Evolutionary conservation across 2,329 filamentous ascomycete genomes (phyloP), one percentile per base, ranked within the genome.

Genomic region (Dactylellina sp.): DNA sequence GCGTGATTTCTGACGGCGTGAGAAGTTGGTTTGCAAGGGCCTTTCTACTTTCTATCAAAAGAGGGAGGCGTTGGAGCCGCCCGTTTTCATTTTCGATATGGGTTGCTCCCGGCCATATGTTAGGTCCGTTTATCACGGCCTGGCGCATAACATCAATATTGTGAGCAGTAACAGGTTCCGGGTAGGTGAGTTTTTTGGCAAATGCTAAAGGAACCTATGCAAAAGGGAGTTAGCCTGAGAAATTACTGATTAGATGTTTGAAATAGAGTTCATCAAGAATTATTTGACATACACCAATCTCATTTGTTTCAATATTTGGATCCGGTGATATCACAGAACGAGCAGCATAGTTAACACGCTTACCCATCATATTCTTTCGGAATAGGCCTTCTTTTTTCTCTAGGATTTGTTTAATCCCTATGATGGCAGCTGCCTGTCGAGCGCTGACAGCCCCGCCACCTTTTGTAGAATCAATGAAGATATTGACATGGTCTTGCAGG

Each of bases 281-380:
- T 11, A 28, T 16, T 12, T 14, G 9, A 66, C 70, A 25, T 62
- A 99, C 94, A 81, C 95, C 95, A 77, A 99, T 98, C 82, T 99
- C 95, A 81, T 97, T 98, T 16, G 95, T 98, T 81, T 99, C 95
- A 79, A 99, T 97, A 80, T 98, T 99, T 1, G 95, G 95, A 80
- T 99, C 95, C 0, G 95, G 95, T 7, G 94, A 98, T 78, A 99
- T 99, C 81, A 99, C 95, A 86, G 91, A 96, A 81, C 95, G 90
- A 39, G 95, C 95, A 55, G 95, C 95, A 81, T 95, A 98, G 81
- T 99, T 98, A 83, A 99, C 95, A 84, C 95, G 93, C 85, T 99
- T 99, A 75, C 95, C 95, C 95, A 99, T 99, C 95, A 99, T 98
- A 82, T 99, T 97, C 84, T 97, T 98, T 78, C 95, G 87, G 85